These are phyloP conservation scores for Rhododendron simsii DNA, from an alignment of 148 eudicot species.

Conservation along the genomic window DNA sequence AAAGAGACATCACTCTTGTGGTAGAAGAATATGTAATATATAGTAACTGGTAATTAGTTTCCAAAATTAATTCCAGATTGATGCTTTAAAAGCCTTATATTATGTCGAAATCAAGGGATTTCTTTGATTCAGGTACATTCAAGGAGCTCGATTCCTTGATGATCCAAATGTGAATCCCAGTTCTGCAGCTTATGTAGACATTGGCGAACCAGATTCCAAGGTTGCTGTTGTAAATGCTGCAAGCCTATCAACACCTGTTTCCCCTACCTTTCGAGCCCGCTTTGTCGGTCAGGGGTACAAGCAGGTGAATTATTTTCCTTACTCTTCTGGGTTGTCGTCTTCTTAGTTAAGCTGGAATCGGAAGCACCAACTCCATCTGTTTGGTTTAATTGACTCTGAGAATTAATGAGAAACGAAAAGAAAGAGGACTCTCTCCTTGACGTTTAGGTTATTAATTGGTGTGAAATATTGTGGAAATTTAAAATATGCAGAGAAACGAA, in stretches of 20 bases:
- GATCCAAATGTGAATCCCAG: conserved; percentile 22
- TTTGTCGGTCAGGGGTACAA: conserved; percentile 94
- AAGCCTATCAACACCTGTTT: conserved; percentile 26
- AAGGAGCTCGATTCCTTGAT: conserved; percentile 60
- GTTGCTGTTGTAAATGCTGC: conserved; percentile 22
- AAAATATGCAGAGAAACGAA: neutral
- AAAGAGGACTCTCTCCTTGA: neutral
- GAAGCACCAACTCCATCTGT: neutral
- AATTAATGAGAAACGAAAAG: neutral
- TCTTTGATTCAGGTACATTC: conserved; percentile 47
- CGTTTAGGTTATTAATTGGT: neutral
- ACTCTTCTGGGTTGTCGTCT: neutral
- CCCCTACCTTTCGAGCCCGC: conserved; percentile 60
- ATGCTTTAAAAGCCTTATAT: neutral
- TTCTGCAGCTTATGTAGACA: conserved; percentile 17
- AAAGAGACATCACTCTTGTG: neutral
- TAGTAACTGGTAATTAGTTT: neutral
- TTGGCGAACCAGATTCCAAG: conserved; percentile 32
- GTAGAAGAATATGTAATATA: neutral
- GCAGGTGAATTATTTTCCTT: conserved; percentile 39
- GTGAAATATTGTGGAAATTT: neutral
- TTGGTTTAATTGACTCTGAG: neutral
- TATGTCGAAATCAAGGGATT: neutral
- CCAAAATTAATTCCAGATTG: neutral
- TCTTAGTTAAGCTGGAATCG: neutral